These are phyloP conservation scores for Diophrys sp. DNA, from an alignment of 73 alveolate species.

Conservation along the genomic window DNA sequence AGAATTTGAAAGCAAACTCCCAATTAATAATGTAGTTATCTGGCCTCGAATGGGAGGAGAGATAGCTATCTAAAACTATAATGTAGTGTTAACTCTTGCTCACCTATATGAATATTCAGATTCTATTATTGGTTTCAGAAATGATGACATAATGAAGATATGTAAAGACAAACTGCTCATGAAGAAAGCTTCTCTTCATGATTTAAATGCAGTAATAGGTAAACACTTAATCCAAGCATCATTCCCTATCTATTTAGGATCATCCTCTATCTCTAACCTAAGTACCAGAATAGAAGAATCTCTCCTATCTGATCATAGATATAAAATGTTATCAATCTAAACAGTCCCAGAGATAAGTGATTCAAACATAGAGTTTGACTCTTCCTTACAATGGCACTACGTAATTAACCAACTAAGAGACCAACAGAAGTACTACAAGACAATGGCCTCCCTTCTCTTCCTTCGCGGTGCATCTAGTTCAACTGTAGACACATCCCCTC, in stretches of 20 bases:
- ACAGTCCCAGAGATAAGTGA: background rate
- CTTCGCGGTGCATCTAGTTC: too few species aligned
- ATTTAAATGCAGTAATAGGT: background rate
- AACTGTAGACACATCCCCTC: too few species aligned
- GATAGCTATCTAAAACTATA: conserved; percentile 78
- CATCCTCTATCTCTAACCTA: too few species aligned
- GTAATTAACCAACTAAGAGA: background rate
- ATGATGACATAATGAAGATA: conserved; percentile 40
- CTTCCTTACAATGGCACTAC: background rate
- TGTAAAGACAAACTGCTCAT: conserved; percentile 17
- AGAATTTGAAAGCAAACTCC: conserved; percentile 69
- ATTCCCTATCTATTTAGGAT: background rate
- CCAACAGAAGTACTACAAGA: background rate
- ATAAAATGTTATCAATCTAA: too few species aligned
- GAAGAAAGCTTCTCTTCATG: background rate
- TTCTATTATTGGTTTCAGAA: conserved; percentile 42
- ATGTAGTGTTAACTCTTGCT: conserved; percentile 75
- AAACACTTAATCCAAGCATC: background rate
- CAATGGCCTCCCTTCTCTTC: too few species aligned
- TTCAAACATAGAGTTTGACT: background rate
- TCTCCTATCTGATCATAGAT: background rate
- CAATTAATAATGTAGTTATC: conserved; percentile 72
- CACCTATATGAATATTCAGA: conserved; percentile 30
- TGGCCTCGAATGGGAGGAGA: conserved; percentile 91
- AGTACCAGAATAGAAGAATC: too few species aligned